phyloP scores from a whole-genome alignment of 768 basidiomycete genomes.

The Lactarius evosmus region DNA sequence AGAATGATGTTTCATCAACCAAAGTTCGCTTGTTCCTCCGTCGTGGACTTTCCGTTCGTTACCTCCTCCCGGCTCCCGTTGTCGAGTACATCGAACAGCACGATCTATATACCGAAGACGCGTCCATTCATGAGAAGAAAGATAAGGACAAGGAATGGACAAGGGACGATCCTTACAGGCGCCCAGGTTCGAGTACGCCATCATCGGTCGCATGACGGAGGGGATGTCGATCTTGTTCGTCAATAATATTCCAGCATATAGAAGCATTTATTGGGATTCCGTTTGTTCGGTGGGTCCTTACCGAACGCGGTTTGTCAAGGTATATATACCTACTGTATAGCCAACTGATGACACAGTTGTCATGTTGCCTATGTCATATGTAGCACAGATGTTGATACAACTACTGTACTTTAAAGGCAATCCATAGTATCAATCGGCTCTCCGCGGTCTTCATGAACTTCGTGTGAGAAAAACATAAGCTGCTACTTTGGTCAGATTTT shows the following conservation, averaged over 20 bases:
- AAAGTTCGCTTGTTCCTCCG: conserved; percentile 82
- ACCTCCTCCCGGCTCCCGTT: conserved; percentile 86
- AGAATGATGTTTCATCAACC: conserved; percentile 95
- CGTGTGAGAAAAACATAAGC: not conserved
- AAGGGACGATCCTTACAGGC: conserved; percentile 12
- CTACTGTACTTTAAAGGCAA: conserved; percentile 4
- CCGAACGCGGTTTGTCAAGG: not conserved
- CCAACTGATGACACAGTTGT: not conserved
- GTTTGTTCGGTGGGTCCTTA: not conserved
- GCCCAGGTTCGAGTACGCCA: conserved; percentile 14
- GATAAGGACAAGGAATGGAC: conserved; percentile 35
- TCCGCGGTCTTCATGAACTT: not conserved
- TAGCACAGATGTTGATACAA: not conserved
- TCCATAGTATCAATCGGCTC: not conserved
- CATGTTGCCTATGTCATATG: not conserved
- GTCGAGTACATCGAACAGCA: conserved; percentile 93
- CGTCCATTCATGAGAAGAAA: conserved; percentile 37
- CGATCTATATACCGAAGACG: conserved; percentile 70
- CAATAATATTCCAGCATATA: conserved; percentile 7
- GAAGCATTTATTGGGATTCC: conserved; percentile 6
- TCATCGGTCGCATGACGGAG: conserved; percentile 8
- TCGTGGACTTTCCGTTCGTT: conserved; percentile 79
- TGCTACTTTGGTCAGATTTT: not conserved
- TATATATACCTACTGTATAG: conserved; percentile 9
- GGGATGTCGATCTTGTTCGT: not conserved